Evolutionary conservation across 1,284 basidiomycete species (phyloP), one percentile per base, ranked within the genome.

Genomic region (Apiotrichum gamsii): DNA sequence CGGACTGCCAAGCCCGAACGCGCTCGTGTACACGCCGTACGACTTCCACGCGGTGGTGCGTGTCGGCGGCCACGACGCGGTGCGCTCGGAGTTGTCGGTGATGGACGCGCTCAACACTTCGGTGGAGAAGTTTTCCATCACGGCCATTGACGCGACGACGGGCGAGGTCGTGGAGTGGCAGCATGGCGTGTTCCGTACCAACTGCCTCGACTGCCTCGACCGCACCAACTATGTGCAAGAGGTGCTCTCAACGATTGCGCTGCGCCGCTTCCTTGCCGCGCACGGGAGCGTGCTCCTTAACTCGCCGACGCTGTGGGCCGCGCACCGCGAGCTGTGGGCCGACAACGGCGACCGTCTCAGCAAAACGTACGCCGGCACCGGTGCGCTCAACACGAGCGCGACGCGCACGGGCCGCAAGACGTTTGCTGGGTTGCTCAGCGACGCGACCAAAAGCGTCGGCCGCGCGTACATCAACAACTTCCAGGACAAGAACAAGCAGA

Each of bases 191-290:
- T 96, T 98, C 69, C 78, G 95, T 43, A 87, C 85, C 13, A 99
- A 99, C 65, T 99, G 94, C 67, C 75, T 98, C 39, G 94, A 97
- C 68, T 96, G 91, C 68, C 75, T 97, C 53, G 94, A 97, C 65
- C 83, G 95, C 31, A 99, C 95, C n/a, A 99, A 99, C 67, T 95
- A 95, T 57, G 82, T 96, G 1, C 87, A 97, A 72, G 93, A 96
- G 61, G 87, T 94, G 52, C 75, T 95, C 33, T 91, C 89, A 1
- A 80, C 83, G 5, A 79, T 79, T 25, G 80, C 82, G 0, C 75
- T 94, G 11, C 83, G 88, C 57, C 48, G 61, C 20, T 76, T 74
- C 52, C 61, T 76, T 8, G 44, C 50, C 1, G 62, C 65, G 4
- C 56, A 69, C 24, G 54, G 58, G 14, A 68, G 57, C 9, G 54